Percentiles rank a stretch among this genome's conserved stretches.
These are phyloP conservation scores for Tuctoria greenei DNA, from an alignment of 176 grass and related monocot species.

Conservation along the genomic window DNA sequence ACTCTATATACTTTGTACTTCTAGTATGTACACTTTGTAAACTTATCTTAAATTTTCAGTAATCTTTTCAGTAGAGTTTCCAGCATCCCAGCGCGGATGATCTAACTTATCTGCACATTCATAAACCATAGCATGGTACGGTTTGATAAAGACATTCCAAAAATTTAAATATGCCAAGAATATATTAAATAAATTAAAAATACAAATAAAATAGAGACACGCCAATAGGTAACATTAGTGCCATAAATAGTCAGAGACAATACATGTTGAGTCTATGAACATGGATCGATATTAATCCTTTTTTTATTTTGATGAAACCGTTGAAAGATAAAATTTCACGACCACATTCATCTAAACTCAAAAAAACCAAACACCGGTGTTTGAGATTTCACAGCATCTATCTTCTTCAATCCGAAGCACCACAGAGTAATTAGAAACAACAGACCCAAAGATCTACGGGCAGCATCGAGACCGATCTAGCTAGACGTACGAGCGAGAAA, in stretches of 20 bases:
- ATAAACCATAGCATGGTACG: too few relatives aligned
- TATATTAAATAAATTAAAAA: background rate
- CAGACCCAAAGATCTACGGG: background rate
- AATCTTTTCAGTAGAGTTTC: too few relatives aligned
- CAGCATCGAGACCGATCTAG: background rate
- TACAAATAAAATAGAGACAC: background rate
- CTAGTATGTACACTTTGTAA: too few relatives aligned
- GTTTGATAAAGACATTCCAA: background rate
- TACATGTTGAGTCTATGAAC: background rate
- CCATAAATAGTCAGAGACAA: background rate
- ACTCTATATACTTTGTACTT: too few relatives aligned
- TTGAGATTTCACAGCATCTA: background rate
- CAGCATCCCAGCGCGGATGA: too few relatives aligned
- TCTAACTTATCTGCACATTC: too few relatives aligned
- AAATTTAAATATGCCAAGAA: background rate
- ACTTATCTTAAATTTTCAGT: too few relatives aligned
- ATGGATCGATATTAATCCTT: background rate
- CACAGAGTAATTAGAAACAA: background rate
- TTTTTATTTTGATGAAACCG: background rate
- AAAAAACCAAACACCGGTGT: background rate
- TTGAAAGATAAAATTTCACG: background rate
- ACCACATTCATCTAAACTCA: background rate
- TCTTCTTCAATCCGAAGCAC: background rate
- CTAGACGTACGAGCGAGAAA: background rate
- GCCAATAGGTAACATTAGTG: background rate